phyloP scores from a whole-genome alignment of 345 rosid species.

The Hypericum perforatum region DNA sequence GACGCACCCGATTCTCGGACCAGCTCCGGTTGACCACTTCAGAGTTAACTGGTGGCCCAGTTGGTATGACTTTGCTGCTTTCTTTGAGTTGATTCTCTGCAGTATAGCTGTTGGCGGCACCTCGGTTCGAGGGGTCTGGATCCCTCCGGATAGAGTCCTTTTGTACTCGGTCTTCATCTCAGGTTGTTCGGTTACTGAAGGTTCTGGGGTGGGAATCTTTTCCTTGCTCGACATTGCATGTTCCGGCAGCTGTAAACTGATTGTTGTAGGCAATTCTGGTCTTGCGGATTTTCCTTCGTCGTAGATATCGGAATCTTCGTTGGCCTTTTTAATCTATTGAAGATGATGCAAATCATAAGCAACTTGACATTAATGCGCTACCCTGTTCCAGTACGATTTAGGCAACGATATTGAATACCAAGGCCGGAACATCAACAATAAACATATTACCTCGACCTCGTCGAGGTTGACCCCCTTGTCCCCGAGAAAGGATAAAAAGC shows the following conservation, averaged over 20 bases:
- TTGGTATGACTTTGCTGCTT: conserved; percentile 46
- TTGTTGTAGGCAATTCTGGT: neutral
- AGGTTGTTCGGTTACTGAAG: conserved; percentile 19
- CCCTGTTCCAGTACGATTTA: too few relatives aligned
- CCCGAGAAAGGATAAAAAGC: conserved; percentile 50
- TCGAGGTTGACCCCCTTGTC: conserved; percentile 59
- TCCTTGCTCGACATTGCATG: conserved; percentile 6
- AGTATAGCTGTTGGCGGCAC: conserved; percentile 48
- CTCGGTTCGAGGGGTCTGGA: conserved; percentile 57
- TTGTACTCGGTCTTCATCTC: conserved; percentile 28
- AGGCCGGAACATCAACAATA: too few relatives aligned
- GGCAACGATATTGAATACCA: too few relatives aligned
- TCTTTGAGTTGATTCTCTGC: conserved; percentile 75
- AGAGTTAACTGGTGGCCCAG: conserved; percentile 66
- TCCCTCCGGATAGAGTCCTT: conserved; percentile 75
- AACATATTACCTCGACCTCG: conserved; percentile 49
- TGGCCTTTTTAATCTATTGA: conserved; percentile 23
- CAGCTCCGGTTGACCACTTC: conserved; percentile 80
- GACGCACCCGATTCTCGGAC: conserved; percentile 79
- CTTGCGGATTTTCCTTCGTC: conserved; percentile 21
- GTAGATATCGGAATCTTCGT: conserved; percentile 55
- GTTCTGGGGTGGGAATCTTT: conserved; percentile 7
- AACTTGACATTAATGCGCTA: too few relatives aligned
- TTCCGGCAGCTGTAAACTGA: neutral
- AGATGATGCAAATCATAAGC: neutral